Percentiles rank a stretch among this genome's conserved stretches.
These are phyloP conservation scores for Logfia minima DNA, from an alignment of 129 eudicot species.

Conservation along the genomic window DNA sequence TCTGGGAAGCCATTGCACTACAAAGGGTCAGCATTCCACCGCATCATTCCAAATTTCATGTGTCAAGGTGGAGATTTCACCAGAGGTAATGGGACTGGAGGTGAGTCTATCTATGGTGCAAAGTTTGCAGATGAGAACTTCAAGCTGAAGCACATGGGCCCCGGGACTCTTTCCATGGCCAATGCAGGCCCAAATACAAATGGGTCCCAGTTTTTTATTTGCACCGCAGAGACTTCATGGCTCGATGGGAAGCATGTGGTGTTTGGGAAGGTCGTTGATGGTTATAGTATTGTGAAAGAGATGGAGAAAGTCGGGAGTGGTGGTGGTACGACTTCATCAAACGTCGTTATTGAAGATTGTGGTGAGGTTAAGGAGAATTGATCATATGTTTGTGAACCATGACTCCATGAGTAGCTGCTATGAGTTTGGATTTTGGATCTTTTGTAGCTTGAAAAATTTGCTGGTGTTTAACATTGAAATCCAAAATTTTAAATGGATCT, in stretches of 20 bases:
- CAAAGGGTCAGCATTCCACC: slow-evolving; percentile 87
- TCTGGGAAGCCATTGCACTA: slow-evolving; percentile 77
- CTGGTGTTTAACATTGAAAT: not conserved
- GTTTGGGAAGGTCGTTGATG: slow-evolving; percentile 88
- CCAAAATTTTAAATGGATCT: not conserved
- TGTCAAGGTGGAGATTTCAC: slow-evolving; percentile 99
- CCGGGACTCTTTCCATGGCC: slow-evolving; percentile 89
- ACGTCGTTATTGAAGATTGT: slow-evolving; percentile 78
- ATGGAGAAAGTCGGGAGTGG: slow-evolving; percentile 73
- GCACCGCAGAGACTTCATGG: slow-evolving; percentile 69
- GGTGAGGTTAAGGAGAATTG: slow-evolving; percentile 61
- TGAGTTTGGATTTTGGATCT: not conserved
- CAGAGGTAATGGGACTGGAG: slow-evolving; percentile 81
- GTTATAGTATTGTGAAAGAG: slow-evolving; percentile 59
- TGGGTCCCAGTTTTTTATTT: slow-evolving; percentile 90
- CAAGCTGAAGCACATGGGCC: slow-evolving; percentile 59
- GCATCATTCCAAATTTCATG: slow-evolving; percentile 82
- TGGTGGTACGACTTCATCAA: slow-evolving; percentile 40
- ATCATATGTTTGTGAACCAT: not conserved
- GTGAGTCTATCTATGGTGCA: slow-evolving; percentile 84
- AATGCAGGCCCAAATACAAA: slow-evolving; percentile 79
- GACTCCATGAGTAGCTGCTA: slow-evolving; percentile 1
- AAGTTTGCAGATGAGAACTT: slow-evolving; percentile 90
- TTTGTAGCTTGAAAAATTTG: slow-evolving; percentile 16
- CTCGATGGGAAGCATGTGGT: slow-evolving; percentile 94